Conservation (phyloP, 108 stramenopile species). For the Cylindrotheca closterium region DNA sequence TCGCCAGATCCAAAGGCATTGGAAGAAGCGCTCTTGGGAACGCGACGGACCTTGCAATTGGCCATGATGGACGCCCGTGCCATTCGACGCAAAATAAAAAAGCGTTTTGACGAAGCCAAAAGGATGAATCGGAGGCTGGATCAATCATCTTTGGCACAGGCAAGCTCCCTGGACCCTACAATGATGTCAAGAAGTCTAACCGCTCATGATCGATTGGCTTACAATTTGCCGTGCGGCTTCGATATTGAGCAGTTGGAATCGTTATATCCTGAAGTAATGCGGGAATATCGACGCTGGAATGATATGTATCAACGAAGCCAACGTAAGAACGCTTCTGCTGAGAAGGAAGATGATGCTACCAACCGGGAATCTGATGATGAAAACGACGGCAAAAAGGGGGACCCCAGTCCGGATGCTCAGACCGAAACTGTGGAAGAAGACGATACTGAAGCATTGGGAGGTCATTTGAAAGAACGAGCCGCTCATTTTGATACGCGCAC, state of each 20-base stretch:
- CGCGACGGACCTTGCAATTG: slow-evolving; percentile 52
- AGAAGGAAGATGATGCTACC: not conserved
- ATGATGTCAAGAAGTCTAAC: slow-evolving; percentile 55
- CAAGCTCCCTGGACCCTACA: slow-evolving; percentile 33
- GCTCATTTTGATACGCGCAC: slow-evolving; percentile 81
- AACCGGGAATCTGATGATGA: slow-evolving; percentile 12
- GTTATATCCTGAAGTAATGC: slow-evolving; percentile 83
- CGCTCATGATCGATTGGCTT: slow-evolving; percentile 35
- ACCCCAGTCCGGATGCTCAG: not conserved
- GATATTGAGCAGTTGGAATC: slow-evolving; percentile 53
- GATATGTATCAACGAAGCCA: slow-evolving; percentile 66
- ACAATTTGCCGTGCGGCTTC: slow-evolving; percentile 61
- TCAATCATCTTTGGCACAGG: not conserved
- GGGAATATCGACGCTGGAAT: slow-evolving; percentile 75
- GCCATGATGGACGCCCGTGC: slow-evolving; percentile 79
- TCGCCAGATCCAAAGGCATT: slow-evolving; percentile 54
- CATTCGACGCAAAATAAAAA: slow-evolving; percentile 40
- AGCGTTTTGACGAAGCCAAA: slow-evolving; percentile 25
- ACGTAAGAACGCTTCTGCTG: slow-evolving; percentile 12
- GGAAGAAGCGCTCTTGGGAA: slow-evolving; percentile 50
- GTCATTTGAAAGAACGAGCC: slow-evolving; percentile 59
- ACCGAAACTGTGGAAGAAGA: not conserved
- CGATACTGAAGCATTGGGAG: slow-evolving; percentile 24
- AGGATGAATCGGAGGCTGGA: not conserved
- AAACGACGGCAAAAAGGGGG: slow-evolving; percentile 14